phyloP scores from a whole-genome alignment of 805 yeast genomes.

The Nakazawaea wyomingensis region DNA sequence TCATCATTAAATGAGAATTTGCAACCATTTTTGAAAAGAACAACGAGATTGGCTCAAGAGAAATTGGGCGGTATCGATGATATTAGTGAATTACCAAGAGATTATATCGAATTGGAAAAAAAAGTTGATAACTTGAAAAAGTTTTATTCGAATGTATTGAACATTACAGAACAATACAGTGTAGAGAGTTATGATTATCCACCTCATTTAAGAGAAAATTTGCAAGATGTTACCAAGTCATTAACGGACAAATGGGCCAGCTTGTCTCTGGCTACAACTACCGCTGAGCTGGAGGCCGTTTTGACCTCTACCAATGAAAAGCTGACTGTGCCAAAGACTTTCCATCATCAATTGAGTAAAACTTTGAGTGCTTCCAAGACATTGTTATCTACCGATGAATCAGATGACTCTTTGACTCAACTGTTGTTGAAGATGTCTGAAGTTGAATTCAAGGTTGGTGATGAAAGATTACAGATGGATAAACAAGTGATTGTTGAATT shows the following conservation, averaged over 20 bases:
- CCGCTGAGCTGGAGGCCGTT: constrained; percentile 61
- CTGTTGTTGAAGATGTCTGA: constrained; percentile 52
- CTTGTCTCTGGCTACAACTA: constrained; percentile 57
- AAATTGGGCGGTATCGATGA: constrained; percentile 62
- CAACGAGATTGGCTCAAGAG: constrained; percentile 54
- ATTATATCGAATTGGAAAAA: constrained; percentile 62
- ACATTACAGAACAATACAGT: constrained; percentile 58
- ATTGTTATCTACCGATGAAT: constrained; percentile 17
- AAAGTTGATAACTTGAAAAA: constrained; percentile 60
- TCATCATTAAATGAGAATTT: constrained; percentile 28
- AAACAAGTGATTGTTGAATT: constrained; percentile 52
- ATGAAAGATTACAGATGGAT: constrained; percentile 67
- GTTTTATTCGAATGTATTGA: constrained; percentile 48
- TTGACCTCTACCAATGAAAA: constrained; percentile 31
- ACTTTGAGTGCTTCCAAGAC: constrained; percentile 28
- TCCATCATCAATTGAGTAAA: constrained; percentile 63
- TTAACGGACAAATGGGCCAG: constrained; percentile 52
- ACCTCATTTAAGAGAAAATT: constrained; percentile 66
- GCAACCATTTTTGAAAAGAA: constrained; percentile 55
- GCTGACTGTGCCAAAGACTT: constrained; percentile 53
- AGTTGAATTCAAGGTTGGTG: constrained; percentile 58
- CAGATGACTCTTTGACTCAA: constrained; percentile 43
- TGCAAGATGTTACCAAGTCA: constrained; percentile 54
- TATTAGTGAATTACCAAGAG: constrained; percentile 69
- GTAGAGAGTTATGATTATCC: constrained; percentile 80